phyloP scores from a whole-genome alignment of 768 basidiomycete species.

The Podaxis carcinomalis region DNA sequence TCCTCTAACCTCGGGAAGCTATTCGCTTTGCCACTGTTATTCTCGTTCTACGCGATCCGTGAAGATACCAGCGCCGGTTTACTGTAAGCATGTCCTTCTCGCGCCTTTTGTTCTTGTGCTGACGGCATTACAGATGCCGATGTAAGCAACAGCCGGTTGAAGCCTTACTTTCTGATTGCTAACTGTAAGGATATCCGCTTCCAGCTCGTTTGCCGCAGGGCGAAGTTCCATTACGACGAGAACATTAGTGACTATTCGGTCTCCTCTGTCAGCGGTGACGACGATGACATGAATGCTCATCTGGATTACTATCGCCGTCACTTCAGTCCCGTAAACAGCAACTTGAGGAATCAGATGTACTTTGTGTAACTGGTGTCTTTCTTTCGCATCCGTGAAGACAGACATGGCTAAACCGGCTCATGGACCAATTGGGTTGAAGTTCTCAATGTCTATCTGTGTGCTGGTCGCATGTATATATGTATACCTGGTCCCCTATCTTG shows the following conservation, averaged over 20 bases:
- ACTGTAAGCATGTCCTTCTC: constrained; percentile 41
- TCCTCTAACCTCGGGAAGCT: constrained; percentile 12
- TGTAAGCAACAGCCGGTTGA: background rate
- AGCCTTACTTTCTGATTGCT: background rate
- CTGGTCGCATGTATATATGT: too few species aligned
- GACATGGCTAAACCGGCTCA: too few species aligned
- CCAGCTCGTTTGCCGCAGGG: constrained; percentile 53
- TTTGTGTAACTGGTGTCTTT: constrained; percentile 20
- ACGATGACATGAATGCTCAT: constrained; percentile 14
- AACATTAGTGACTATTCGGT: constrained; percentile 28
- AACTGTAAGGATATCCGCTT: background rate
- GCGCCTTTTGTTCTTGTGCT: background rate
- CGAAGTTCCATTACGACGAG: constrained; percentile 44
- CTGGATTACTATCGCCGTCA: constrained; percentile 27
- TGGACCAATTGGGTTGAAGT: too few species aligned
- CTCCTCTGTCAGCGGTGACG: constrained; percentile 30
- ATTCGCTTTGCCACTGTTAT: constrained; percentile 62
- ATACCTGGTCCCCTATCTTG: too few species aligned
- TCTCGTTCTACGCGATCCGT: constrained; percentile 69
- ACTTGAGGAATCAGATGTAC: constrained; percentile 25
- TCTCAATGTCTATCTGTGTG: too few species aligned
- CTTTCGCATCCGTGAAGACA: background rate
- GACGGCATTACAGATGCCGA: constrained; percentile 5
- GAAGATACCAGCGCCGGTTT: constrained; percentile 69
- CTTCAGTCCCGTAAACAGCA: constrained; percentile 26